These are phyloP conservation scores for Leccinum imitatum DNA, from an alignment of 768 basidiomycete species.

Conservation along the genomic window DNA sequence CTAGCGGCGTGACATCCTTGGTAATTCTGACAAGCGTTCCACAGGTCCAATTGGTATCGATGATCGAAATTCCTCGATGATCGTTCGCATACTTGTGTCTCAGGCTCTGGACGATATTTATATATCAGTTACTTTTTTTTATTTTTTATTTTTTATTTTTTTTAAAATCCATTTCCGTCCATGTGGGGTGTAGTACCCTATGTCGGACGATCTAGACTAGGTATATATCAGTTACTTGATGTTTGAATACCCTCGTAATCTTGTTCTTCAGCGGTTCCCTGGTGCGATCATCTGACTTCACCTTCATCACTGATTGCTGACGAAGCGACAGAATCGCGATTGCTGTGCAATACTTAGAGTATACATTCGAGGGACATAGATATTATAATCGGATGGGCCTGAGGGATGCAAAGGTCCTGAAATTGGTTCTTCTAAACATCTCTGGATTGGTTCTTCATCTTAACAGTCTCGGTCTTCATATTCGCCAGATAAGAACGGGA, in stretches of 20 bases:
- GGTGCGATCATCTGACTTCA: neutral
- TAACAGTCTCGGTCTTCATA: neutral
- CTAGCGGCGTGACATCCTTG: neutral
- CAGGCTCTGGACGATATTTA: conserved; percentile 74
- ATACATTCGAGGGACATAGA: no score
- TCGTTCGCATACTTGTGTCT: neutral
- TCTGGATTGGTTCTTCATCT: neutral
- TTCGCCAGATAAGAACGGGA: neutral
- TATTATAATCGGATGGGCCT: no score
- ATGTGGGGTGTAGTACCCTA: no score
- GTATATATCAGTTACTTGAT: conserved; percentile 63
- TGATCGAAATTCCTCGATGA: neutral
- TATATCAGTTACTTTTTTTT: no score
- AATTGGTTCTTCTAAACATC: no score
- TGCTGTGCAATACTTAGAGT: neutral
- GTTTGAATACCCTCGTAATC: conserved; percentile 75
- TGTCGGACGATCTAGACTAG: no score
- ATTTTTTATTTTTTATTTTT: no score
- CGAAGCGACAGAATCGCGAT: conserved; percentile 54
- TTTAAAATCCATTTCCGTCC: no score
- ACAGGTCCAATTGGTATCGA: conserved; percentile 64
- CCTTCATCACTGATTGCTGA: neutral
- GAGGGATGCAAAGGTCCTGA: no score
- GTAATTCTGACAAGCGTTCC: neutral
- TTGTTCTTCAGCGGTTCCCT: conserved; percentile 68